Evolutionary conservation across 2,329 filamentous ascomycete species (phyloP), one percentile per base, ranked within the genome.

Genomic region (Nectriaceae sp.): DNA sequence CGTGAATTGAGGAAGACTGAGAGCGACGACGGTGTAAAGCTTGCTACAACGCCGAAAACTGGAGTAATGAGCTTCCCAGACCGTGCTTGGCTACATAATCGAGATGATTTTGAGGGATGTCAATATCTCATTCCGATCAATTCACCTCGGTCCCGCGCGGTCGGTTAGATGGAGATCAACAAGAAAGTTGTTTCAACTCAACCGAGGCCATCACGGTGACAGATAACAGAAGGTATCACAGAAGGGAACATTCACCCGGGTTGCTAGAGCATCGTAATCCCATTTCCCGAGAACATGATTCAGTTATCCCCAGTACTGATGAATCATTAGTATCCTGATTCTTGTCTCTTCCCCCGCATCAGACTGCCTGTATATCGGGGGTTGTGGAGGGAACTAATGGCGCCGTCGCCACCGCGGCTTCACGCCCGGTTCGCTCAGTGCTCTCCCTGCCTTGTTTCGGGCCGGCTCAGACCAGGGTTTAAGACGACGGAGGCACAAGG

Each of bases 111-210:
- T 31, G 26, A 31, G 10, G 15, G 15, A 8, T 31, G 18, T 43
- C 16, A 22, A 18, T 19, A 33, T 36, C 18, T 15, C 26, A 4
- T 20, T 18, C 33, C 33, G 16, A 10, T 37, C 33, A 16, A 36
- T 46, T 46, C 44, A 36, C 44, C 44, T 47, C 44, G 44, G 44
- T 33, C 42, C 4, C 29, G 41, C 26, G n/a, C 18, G 4, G 26
- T 4, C 40, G 19, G 40, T n/a, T n/a, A n/a, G n/a, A n/a, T n/a
- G n/a, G n/a, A n/a, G n/a, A n/a, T n/a, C 26, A 15, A 31, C 8
- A 31, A 15, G 26, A 31, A 31, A 15, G 8, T 31, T 15, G 26
- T 31, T 31, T 31, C 26, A 8, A 15, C 26, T 15, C 8, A 8
- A 8, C 26, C 8, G 8, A 31, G 26, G 26, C 15, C 8, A 31